Conservation (phyloP, 768 basidiomycete genomes). For the Ramaria rubella region DNA sequence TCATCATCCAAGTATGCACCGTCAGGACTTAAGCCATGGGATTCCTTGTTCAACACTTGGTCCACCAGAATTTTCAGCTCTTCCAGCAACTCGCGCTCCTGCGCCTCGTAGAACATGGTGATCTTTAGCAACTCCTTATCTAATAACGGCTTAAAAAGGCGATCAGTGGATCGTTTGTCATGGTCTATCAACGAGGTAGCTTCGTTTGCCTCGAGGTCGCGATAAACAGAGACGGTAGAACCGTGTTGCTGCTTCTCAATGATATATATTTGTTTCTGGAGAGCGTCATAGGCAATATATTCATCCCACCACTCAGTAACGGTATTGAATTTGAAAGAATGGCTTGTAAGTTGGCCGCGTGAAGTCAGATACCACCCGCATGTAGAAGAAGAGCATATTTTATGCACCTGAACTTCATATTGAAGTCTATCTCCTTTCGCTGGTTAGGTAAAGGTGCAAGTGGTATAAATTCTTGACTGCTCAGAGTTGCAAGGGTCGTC, state of each 20-base stretch:
- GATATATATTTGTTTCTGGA: constrained; percentile 82
- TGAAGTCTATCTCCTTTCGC: neutral
- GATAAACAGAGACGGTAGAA: constrained; percentile 26
- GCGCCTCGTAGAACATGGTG: constrained; percentile 64
- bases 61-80: constrained; percentile 55
- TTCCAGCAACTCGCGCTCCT: constrained; percentile 64
- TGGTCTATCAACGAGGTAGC: constrained; percentile 46
- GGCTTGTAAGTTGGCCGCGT: constrained; percentile 15
- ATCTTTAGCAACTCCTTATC: constrained; percentile 84
- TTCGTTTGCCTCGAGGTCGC: constrained; percentile 65
- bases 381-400: neutral
- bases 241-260: constrained; percentile 69
- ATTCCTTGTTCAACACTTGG: constrained; percentile 53
- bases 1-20: constrained; percentile 37
- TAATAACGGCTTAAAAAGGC: constrained; percentile 63
- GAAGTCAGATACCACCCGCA: neutral
- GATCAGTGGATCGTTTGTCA: constrained; percentile 38
- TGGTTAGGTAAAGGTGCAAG: neutral
- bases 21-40: constrained; percentile 38
- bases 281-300: constrained; percentile 68
- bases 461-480: constrained; percentile 1
- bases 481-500: no score
- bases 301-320: constrained; percentile 91
- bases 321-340: constrained; percentile 83
- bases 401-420: constrained; percentile 17